These are phyloP conservation scores for Russula sp. DNA, from an alignment of 768 basidiomycete species.

Conservation along the genomic window DNA sequence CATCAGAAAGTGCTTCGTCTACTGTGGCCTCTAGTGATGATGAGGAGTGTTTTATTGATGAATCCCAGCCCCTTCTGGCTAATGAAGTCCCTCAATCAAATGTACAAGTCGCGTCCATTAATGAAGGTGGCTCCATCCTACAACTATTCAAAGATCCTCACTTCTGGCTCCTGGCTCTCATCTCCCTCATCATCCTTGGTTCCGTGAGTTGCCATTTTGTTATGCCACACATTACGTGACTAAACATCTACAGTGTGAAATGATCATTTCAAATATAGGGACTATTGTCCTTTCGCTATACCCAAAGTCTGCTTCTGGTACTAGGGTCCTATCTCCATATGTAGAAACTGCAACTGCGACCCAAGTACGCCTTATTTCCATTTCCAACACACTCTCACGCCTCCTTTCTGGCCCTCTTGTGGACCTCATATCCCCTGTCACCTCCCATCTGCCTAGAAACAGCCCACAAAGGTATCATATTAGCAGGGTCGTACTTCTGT, in stretches of 20 bases:
- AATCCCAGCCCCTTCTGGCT: constrained; percentile 29
- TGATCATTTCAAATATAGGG: constrained; percentile 80
- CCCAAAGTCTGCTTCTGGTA: constrained; percentile 21
- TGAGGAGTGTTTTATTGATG: constrained; percentile 15
- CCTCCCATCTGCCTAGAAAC: constrained; percentile 38
- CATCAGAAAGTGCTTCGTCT: constrained; percentile 15
- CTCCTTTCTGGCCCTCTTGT: constrained; percentile 63
- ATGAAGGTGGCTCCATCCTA: constrained; percentile 32
- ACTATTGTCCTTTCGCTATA: constrained; percentile 66
- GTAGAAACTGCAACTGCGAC: constrained; percentile 41
- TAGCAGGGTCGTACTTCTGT: constrained; percentile 59
- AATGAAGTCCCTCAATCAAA: constrained; percentile 25
- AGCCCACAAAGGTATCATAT: constrained; percentile 45
- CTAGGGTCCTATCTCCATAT: constrained; percentile 23
- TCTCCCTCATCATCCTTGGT: constrained; percentile 54
- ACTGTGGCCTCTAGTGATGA: constrained; percentile 23
- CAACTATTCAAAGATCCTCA: constrained; percentile 48
- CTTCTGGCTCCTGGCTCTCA: constrained; percentile 59
- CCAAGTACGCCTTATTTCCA: constrained; percentile 66
- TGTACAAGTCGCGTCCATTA: constrained; percentile 27
- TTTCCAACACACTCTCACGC: constrained; percentile 67
- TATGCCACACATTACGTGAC: neutral
- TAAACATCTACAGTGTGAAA: constrained; percentile 38
- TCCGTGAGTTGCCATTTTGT: constrained; percentile 43
- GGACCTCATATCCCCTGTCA: constrained; percentile 63